Percentiles rank a stretch among this genome's conserved stretches.
These are phyloP conservation scores for Penicillium tannophilum DNA, from an alignment of 495 filamentous ascomycete genomes.

Conservation along the genomic window DNA sequence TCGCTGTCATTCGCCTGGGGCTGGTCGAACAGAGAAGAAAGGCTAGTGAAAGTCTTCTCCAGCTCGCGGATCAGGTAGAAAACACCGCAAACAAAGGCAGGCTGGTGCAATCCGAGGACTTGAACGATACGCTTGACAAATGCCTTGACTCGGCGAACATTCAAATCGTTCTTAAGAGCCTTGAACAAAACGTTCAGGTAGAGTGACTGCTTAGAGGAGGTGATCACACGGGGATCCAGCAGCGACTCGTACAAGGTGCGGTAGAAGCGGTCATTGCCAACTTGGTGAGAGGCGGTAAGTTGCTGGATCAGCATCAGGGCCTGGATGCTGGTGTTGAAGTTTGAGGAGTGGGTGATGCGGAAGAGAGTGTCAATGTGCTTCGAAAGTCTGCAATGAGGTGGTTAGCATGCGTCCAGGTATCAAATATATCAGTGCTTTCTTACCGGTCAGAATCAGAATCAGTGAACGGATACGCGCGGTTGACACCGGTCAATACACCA, in stretches of 20 bases:
- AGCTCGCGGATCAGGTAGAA: constrained; percentile 86
- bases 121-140: constrained; percentile 93
- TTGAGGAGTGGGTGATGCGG: constrained; percentile 92
- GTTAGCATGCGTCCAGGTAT: constrained; percentile 27
- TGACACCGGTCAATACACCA: constrained; percentile 88
- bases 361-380: constrained; percentile 92
- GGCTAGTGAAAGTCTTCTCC: constrained; percentile 69
- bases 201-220: constrained; percentile 90
- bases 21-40: constrained; percentile 71
- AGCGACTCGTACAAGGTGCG: constrained; percentile 93
- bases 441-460: constrained; percentile 74
- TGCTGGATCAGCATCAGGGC: constrained; percentile 96
- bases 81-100: constrained; percentile 86
- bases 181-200: constrained; percentile 92
- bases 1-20: constrained; percentile 68
- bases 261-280: constrained; percentile 86
- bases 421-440: constrained; percentile 25
- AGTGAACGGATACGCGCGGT: constrained; percentile 92
- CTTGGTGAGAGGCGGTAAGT: constrained; percentile 75
- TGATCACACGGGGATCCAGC: constrained; percentile 82
- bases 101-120: constrained; percentile 82
- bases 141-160: constrained; percentile 86
- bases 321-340: constrained; percentile 98
- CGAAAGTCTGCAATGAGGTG: constrained; percentile 58
- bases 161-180: constrained; percentile 81